These are phyloP conservation scores for Hymenoscyphus infarciens DNA, from an alignment of 2,329 filamentous ascomycete genomes.

Conservation along the genomic window DNA sequence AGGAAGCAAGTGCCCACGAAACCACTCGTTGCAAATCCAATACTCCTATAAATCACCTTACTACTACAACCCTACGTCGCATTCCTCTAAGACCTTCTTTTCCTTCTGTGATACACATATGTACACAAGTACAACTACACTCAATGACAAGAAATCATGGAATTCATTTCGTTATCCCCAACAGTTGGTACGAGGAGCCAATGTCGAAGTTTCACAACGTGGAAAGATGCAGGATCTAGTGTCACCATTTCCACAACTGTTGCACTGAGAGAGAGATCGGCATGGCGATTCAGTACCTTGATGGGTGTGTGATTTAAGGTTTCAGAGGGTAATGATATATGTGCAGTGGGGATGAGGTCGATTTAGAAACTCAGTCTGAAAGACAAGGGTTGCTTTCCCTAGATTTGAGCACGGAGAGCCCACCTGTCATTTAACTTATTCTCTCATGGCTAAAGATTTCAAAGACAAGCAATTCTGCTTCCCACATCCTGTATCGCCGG, in stretches of 20 bases:
- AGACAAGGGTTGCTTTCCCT: background rate
- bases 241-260: background rate
- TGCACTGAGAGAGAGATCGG: background rate
- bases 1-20: background rate
- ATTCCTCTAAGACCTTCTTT: background rate
- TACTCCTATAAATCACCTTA: background rate
- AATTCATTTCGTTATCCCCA: background rate
- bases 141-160: background rate
- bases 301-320: background rate
- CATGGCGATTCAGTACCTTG: background rate
- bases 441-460: too few species aligned
- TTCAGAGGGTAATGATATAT: too few species aligned
- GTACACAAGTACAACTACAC: background rate
- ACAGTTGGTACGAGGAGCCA: too few species aligned
- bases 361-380: too few species aligned
- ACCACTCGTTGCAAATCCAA: background rate
- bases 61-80: background rate
- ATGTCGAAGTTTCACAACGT: background rate
- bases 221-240: constrained; percentile 1
- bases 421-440: background rate
- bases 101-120: background rate
- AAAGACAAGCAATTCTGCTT: background rate
- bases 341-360: too few species aligned
- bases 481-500: background rate
- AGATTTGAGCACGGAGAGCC: background rate